phyloP scores from a whole-genome alignment of 805 yeast genomes.

The Yarrowia sp. region DNA sequence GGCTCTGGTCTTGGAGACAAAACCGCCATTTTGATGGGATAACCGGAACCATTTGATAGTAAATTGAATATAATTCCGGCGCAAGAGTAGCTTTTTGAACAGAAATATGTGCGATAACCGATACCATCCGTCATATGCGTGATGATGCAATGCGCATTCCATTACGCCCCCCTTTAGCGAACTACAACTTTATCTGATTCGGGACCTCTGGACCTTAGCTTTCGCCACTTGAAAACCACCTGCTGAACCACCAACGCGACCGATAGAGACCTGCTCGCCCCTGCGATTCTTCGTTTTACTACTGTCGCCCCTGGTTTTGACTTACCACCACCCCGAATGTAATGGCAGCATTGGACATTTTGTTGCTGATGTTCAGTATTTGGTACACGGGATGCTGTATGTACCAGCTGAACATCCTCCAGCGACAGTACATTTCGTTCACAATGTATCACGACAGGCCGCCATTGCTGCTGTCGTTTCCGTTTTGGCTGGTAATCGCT shows the following conservation, averaged over 20 bases:
- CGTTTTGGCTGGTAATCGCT: conserved; percentile 17
- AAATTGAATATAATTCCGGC: too few relatives aligned
- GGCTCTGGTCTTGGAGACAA: neutral
- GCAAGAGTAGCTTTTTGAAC: too few relatives aligned
- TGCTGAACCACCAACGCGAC: neutral
- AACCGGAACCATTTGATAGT: too few relatives aligned
- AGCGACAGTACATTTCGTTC: conserved; percentile 15
- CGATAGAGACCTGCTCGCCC: neutral
- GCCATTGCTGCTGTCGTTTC: neutral
- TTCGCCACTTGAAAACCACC: neutral
- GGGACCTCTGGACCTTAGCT: neutral
- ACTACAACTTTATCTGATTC: neutral
- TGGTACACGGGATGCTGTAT: conserved; percentile 21
- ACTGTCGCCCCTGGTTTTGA: neutral
- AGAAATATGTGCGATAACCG: neutral
- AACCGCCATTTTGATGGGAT: neutral
- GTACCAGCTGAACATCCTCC: conserved; percentile 20
- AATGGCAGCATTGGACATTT: conserved; percentile 9
- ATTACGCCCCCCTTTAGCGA: neutral
- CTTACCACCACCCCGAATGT: conserved; percentile 1
- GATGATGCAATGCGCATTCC: conserved; percentile 7
- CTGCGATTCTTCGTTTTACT: neutral
- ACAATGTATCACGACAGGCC: conserved; percentile 20
- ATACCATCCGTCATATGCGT: neutral
- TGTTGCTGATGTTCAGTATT: conserved; percentile 2